Conservation (phyloP, 2,329 filamentous ascomycete genomes). For the Aspergillus jensenii region DNA sequence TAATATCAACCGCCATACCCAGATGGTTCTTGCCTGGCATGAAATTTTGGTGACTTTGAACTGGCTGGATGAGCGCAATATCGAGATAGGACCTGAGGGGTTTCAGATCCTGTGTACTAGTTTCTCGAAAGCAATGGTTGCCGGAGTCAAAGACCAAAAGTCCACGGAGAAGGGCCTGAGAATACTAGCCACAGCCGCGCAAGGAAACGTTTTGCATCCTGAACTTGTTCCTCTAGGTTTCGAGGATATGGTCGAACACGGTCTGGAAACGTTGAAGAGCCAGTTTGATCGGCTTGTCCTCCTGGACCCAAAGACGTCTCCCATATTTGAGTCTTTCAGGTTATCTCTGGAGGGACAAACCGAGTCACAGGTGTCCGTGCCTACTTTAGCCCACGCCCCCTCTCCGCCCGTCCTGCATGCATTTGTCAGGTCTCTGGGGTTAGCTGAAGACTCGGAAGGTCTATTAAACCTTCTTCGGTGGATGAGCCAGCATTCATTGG, state of each 20-base stretch:
- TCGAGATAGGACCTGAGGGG: conserved; percentile 32
- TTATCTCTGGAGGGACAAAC: conserved; percentile 10
- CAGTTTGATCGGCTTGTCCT: conserved; percentile 38
- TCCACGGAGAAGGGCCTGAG: conserved; percentile 27
- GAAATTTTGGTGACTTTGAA: conserved; percentile 31
- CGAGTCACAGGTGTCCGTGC: conserved; percentile 23
- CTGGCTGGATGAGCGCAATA: conserved; percentile 34
- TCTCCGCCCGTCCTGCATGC: conserved; percentile 41
- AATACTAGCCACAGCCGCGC: conserved; percentile 22
- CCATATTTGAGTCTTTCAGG: conserved; percentile 21
- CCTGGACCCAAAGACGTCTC: conserved; percentile 23
- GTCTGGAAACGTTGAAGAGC: conserved; percentile 33
- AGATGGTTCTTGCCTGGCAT: conserved; percentile 40
- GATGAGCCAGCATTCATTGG: conserved; percentile 38
- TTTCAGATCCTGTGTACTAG: conserved; percentile 37
- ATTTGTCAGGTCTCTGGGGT: conserved; percentile 43
- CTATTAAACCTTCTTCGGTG: conserved; percentile 42
- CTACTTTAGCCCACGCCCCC: conserved; percentile 36
- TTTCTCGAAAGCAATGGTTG: conserved; percentile 36
- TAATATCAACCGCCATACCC: conserved; percentile 23
- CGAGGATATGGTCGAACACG: conserved; percentile 31
- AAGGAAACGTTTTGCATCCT: conserved; percentile 8
- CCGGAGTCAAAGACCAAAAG: conserved; percentile 28
- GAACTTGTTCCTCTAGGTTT: conserved; percentile 13
- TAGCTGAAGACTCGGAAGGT: conserved; percentile 39